Base-by-base conservation (phyloP, 2,329 filamentous ascomycete genomes). In the Xylariaceae sp. region DNA sequence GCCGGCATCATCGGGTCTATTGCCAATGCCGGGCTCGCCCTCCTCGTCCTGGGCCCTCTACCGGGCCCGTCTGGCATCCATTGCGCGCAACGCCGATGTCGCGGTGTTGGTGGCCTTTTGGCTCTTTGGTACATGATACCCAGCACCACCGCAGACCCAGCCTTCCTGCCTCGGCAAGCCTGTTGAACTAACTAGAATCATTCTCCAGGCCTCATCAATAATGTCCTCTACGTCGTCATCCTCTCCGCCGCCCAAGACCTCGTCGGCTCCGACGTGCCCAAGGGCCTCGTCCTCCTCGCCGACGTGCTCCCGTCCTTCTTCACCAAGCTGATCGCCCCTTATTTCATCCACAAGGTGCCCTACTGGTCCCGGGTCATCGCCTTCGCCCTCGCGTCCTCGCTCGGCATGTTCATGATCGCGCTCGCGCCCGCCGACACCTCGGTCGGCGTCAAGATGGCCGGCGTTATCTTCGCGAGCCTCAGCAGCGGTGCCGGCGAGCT, bases 191-290 rank as follows among this genome's bases (percentile, higher is more conserved):
- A 34, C 37, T 38, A 31, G 37, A 28, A 13, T n/a, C 17, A 22
- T 24, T 44, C 24, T 45, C 41, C 9, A 91, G 88, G 88, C 39
- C 71, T 93, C 15, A 93, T 97, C 62, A 97, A 98, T 67, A 97
- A 97, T 69, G 88, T 97, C 53, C 85, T 96, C 67, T 97, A 96
- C 66, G 91, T 97, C 42, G 87, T 97, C 63, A 93, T 97, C 61
- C 85, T 98, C 57, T 94, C 89, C 22, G 87, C 93, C 28, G 93
- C 93, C 3, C 86, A 96, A 56, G 93, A 98, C 59, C 86, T 98
- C 47, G 93, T 97, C 54, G 91, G 91, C 28, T 84, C 87, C 24
- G 64, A 73, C 50, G 75, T 96, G 2, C 93, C 93, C 37, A 97
- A 97, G 64, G 89, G 87, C 54, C 78, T 94, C 42, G 91, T 98